These are phyloP conservation scores for Cercospora nicotianae DNA, from an alignment of 2,329 filamentous ascomycete genomes.

Conservation along the genomic window DNA sequence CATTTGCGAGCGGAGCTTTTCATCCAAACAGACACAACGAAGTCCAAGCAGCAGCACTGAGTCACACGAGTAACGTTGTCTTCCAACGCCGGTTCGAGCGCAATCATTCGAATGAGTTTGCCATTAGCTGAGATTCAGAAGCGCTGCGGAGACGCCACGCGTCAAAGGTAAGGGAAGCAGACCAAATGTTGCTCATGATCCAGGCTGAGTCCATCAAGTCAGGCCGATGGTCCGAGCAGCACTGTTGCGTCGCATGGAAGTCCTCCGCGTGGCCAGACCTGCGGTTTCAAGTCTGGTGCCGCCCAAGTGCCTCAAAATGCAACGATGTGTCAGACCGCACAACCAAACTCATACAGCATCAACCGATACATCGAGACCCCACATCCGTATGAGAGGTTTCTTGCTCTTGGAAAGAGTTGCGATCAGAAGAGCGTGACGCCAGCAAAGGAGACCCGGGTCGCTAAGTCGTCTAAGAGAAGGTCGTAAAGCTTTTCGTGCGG, in stretches of 20 bases:
- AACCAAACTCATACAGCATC: slow-evolving; percentile 8
- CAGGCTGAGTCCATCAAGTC: background rate
- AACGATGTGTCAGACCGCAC: background rate
- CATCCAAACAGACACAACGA: background rate
- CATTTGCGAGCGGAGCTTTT: background rate
- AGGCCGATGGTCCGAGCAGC: background rate
- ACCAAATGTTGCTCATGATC: background rate
- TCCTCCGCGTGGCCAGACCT: background rate
- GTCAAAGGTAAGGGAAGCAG: background rate
- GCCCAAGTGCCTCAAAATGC: background rate
- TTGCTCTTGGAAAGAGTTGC: background rate
- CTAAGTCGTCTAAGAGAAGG: background rate
- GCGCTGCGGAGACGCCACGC: background rate
- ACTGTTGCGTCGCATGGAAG: background rate
- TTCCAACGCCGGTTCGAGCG: background rate
- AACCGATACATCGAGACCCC: slow-evolving; percentile 8
- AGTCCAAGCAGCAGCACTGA: background rate
- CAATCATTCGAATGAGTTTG: slow-evolving; percentile 10
- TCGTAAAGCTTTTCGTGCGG: background rate
- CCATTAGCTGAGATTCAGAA: slow-evolving; percentile 14
- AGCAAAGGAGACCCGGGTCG: background rate
- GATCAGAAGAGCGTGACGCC: background rate
- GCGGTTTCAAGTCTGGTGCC: background rate
- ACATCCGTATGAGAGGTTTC: slow-evolving; percentile 7
- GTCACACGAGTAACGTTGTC: background rate